Percentiles rank a stretch among this genome's conserved stretches.
phyloP scores from a whole-genome alignment of 805 yeast species.

The Yamadazyma nakazawae region DNA sequence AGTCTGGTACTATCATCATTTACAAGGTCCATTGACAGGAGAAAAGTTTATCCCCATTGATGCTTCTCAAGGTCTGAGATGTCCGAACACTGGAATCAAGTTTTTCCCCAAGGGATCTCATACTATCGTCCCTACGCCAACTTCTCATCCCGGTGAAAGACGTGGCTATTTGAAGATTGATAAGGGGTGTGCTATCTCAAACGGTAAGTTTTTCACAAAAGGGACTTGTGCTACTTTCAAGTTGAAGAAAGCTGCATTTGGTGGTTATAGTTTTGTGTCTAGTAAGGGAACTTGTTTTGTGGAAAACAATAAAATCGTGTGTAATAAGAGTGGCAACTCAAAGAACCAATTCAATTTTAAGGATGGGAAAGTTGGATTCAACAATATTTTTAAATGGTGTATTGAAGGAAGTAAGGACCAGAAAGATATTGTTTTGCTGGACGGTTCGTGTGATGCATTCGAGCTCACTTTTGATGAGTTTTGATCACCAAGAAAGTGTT shows the following conservation, averaged over 20 bases:
- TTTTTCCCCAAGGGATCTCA: constrained; percentile 59
- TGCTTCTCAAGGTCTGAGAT: constrained; percentile 49
- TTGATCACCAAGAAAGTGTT: neutral
- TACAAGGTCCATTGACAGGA: constrained; percentile 67
- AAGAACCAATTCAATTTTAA: constrained; percentile 41
- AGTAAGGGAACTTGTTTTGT: constrained; percentile 74
- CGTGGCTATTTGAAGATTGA: constrained; percentile 11
- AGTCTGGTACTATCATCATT: constrained; percentile 80
- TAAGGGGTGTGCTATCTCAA: constrained; percentile 75
- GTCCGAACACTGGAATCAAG: constrained; percentile 59
- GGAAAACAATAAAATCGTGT: constrained; percentile 18
- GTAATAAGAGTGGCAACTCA: constrained; percentile 17
- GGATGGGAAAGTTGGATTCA: constrained; percentile 50
- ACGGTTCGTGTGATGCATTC: constrained; percentile 20
- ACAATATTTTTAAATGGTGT: constrained; percentile 63
- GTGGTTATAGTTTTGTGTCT: constrained; percentile 68
- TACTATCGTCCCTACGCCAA: constrained; percentile 20
- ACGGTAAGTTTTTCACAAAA: constrained; percentile 76
- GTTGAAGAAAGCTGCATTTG: constrained; percentile 55
- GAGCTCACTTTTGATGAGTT: constrained; percentile 8
- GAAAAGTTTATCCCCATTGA: constrained; percentile 64
- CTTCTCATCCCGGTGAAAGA: constrained; percentile 10
- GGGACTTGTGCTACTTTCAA: constrained; percentile 86
- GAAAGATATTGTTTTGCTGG: constrained; percentile 12
- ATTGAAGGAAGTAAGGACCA: constrained; percentile 28